phyloP scores from a whole-genome alignment of 495 filamentous ascomycete genomes.

The Neurospora sp. region DNA sequence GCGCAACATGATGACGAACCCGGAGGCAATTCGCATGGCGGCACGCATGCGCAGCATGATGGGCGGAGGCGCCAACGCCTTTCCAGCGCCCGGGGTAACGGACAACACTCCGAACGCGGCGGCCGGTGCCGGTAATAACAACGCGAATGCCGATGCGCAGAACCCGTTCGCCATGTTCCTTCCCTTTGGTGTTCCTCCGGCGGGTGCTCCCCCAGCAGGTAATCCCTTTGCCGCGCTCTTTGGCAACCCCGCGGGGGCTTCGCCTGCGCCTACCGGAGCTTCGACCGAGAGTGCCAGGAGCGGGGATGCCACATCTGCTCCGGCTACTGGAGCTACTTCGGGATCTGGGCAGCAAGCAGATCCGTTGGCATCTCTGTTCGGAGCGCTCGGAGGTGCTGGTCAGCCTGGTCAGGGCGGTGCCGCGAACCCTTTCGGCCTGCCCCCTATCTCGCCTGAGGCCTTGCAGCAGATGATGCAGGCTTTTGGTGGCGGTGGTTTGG shows the following conservation, averaged over 20 bases:
- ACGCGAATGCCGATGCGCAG: constrained; percentile 15
- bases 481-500: constrained; percentile 14
- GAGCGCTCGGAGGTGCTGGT: constrained; percentile 1
- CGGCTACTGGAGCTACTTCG: constrained; percentile 5
- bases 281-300: background rate
- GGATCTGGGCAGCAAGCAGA: constrained; percentile 20
- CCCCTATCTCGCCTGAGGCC: constrained; percentile 24
- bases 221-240: constrained; percentile 73
- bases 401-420: constrained; percentile 6
- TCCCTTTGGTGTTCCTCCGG: constrained; percentile 19
- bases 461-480: constrained; percentile 38
- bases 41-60: constrained; percentile 68
- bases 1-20: constrained; percentile 92
- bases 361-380: constrained; percentile 36
- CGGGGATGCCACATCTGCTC: background rate
- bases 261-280: constrained; percentile 3
- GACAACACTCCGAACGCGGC: constrained; percentile 50
- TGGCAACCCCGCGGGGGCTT: constrained; percentile 22
- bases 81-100: constrained; percentile 83
- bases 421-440: constrained; percentile 16
- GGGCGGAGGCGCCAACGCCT: constrained; percentile 45
- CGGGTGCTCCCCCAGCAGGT: constrained; percentile 35
- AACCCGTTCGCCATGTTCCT: constrained; percentile 31
- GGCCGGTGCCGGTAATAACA: constrained; percentile 8
- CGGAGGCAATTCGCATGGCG: constrained; percentile 68